Percentiles rank a stretch among this genome's conserved stretches.
Conservation (phyloP, 208 protist genomes). For the Trypanosoma grayi region DNA sequence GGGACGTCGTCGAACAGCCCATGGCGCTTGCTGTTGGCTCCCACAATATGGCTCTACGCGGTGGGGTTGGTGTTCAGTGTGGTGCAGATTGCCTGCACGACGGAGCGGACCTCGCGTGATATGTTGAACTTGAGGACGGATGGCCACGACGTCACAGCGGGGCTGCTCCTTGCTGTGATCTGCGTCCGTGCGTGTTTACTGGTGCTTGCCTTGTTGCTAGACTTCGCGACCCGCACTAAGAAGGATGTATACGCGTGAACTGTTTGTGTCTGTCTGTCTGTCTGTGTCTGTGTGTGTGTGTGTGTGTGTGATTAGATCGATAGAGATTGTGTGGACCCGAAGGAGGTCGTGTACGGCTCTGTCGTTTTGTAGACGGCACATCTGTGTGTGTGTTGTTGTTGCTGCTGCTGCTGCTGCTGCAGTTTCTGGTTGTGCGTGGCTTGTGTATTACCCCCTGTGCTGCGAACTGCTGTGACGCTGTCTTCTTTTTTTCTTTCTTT, state of each 20-base stretch:
- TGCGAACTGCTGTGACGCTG: neutral
- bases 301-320: too few relatives aligned
- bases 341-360: too few relatives aligned
- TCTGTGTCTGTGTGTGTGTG: too few relatives aligned
- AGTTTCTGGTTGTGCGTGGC: neutral
- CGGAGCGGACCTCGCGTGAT: constrained; percentile 21
- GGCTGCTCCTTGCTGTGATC: constrained; percentile 26
- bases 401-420: too few relatives aligned
- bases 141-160: neutral
- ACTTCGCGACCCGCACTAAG: too few relatives aligned
- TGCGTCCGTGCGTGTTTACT: constrained; percentile 26
- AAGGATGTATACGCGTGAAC: too few relatives aligned
- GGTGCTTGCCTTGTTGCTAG: constrained; percentile 26
- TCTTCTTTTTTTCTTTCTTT: constrained; percentile 16
- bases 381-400: too few relatives aligned
- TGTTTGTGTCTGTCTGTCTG: too few relatives aligned
- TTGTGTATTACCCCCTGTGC: neutral
- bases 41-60: constrained; percentile 31
- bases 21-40: constrained; percentile 1
- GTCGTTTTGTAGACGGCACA: too few relatives aligned
- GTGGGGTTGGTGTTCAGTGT: constrained; percentile 39
- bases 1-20: neutral
- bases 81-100: constrained; percentile 42
- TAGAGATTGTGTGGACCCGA: too few relatives aligned
- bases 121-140: constrained; percentile 18